Evolutionary conservation across 225 moss, liverwort and hornwort species (phyloP).

Genomic region (Rhytidiadelphus loreus): DNA sequence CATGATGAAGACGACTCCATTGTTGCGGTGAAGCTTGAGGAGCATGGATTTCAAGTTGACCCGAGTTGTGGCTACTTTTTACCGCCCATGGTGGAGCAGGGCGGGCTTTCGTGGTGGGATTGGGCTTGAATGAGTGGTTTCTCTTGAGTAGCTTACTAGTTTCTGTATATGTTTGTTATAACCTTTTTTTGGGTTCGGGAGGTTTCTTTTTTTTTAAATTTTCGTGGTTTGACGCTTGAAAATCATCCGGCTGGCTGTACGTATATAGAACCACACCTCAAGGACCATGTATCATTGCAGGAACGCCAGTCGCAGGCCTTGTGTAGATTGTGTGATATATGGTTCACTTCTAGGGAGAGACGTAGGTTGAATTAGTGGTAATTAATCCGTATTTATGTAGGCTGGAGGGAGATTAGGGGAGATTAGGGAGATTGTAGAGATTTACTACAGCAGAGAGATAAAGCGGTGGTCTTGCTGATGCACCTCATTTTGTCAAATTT

Average conservation of each 20-base stretch:
- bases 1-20: background rate
- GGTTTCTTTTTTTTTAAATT: background rate
- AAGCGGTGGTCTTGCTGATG: constrained; percentile 37
- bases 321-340: constrained; percentile 9
- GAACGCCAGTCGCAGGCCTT: background rate
- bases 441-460: background rate
- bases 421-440: background rate
- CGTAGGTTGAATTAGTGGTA: background rate
- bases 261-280: background rate
- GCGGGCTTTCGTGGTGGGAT: constrained; percentile 29
- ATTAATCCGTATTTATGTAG: background rate
- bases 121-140: constrained; percentile 1
- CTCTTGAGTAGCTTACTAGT: background rate
- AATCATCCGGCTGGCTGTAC: constrained; percentile 9
- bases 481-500: constrained; percentile 28
- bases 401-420: background rate
- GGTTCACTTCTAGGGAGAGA: background rate
- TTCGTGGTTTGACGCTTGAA: constrained; percentile 2
- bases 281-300: background rate
- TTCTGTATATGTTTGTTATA: background rate
- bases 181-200: background rate
- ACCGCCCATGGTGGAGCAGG: constrained; percentile 13
- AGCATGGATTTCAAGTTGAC: constrained; percentile 11
- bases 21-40: constrained; percentile 27
- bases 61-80: constrained; percentile 31